Conservation (phyloP, 176 grass and related monocot genomes). For the Rhynchospora pubera region DNA sequence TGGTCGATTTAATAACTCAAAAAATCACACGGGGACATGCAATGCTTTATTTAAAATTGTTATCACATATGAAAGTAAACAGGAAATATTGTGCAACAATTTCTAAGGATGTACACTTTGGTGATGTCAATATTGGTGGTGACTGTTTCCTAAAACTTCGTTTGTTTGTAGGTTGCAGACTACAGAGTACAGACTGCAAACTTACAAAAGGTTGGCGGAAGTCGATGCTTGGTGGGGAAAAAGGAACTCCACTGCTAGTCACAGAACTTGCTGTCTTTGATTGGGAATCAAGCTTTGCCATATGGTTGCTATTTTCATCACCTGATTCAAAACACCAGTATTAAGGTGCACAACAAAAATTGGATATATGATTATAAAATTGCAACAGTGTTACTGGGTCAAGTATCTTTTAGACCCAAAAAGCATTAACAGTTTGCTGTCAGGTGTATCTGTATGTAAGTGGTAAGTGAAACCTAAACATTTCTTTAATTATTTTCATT, state of each 20-base stretch:
- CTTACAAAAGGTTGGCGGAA: slow-evolving; percentile 12
- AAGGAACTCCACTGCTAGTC: not conserved
- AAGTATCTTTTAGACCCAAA: not conserved
- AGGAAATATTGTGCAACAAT: not conserved
- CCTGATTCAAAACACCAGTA: not conserved
- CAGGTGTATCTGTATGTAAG: not conserved
- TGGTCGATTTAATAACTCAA: not conserved
- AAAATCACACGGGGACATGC: not conserved
- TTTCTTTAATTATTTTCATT: not conserved
- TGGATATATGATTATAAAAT: not conserved
- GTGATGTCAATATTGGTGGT: not conserved
- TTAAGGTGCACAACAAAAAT: not conserved
- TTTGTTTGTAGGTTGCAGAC: not conserved
- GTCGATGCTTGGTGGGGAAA: not conserved
- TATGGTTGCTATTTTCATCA: not conserved
- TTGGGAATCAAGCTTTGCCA: not conserved
- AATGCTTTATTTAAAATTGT: not conserved
- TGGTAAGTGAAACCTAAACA: not conserved
- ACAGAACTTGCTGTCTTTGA: not conserved
- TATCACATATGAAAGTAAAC: not conserved
- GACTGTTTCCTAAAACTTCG: not conserved
- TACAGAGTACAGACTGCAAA: not conserved
- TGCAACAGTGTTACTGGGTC: not conserved
- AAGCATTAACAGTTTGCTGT: not conserved
- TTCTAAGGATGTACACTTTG: not conserved